These are phyloP conservation scores for Cryphonectria japonica DNA, from an alignment of 2,329 filamentous ascomycete species.

Conservation along the genomic window DNA sequence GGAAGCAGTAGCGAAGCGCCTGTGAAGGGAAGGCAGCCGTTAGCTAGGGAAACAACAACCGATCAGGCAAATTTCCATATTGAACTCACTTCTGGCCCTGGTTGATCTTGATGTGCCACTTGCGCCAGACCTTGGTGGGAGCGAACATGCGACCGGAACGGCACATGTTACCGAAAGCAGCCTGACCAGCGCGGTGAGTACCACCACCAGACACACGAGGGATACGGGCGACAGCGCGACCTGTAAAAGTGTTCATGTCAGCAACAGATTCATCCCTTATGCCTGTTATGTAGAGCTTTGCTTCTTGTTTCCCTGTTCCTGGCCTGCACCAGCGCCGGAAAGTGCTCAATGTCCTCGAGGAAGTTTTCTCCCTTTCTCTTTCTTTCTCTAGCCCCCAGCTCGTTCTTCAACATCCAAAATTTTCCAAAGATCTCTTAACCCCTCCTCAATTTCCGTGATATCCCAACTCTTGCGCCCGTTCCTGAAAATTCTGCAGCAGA, in stretches of 20 bases:
- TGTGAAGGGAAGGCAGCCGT: slow-evolving; percentile 40
- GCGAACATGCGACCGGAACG: slow-evolving; percentile 99
- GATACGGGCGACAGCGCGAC: slow-evolving; percentile 99
- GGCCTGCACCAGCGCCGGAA: not conserved
- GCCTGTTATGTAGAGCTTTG: not conserved
- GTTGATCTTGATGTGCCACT: slow-evolving; percentile 99
- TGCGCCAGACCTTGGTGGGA: slow-evolving; percentile 99
- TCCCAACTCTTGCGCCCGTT: slow-evolving; percentile 4
- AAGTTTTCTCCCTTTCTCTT: no score
- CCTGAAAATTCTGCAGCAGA: not conserved
- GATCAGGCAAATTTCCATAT: not conserved
- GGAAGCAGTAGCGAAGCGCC: slow-evolving; percentile 96
- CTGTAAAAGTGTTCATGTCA: slow-evolving; percentile 51
- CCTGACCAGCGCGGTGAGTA: slow-evolving; percentile 99
- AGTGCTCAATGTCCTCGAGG: not conserved
- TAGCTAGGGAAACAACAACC: slow-evolving; percentile 10
- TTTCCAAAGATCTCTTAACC: slow-evolving; percentile 1
- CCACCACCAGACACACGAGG: slow-evolving; percentile 99
- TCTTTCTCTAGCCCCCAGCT: not conserved
- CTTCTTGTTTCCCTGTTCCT: not conserved
- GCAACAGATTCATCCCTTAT: slow-evolving; percentile 24
- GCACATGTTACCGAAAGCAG: slow-evolving; percentile 99
- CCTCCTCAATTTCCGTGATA: not conserved
- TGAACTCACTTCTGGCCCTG: slow-evolving; percentile 86
- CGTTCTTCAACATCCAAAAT: not conserved